Evolutionary conservation across 768 basidiomycete species (phyloP), one percentile per base, ranked within the genome.

Genomic region (Tephrocybe sp.): DNA sequence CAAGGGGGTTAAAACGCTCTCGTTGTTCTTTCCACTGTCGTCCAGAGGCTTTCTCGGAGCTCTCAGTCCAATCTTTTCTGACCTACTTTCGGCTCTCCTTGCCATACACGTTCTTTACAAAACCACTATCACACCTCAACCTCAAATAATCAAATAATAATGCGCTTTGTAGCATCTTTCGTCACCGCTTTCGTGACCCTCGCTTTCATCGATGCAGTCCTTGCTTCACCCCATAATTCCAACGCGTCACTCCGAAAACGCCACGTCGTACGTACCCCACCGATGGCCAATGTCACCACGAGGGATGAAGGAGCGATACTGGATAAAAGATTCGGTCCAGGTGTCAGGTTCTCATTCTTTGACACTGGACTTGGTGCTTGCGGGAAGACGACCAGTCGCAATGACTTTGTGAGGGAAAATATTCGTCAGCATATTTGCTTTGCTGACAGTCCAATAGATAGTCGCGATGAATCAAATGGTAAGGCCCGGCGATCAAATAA

Each of bases 351-450:
- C 53, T 65, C 70, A 8, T 68, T 58, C 50, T 72, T 62, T 55
- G 62, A 61, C 44, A 54, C 62, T 44, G 64, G 63, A 12, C 50
- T 76, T 62, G 80, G 80, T 36, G 78, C 80, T n/a, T 81, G 80
- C 55, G 80, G 80, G 6, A 24, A 62, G 18, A n/a, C 1, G 4
- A 81, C 69, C 57, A 34, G 42, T 1, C 28, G 64, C 10, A 63
- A 56, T 33, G 80, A 81, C 56, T 80, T 66, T 41, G 79, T 81
- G 49, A 55, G 79, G 80, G 49, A 55, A 73, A 63, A 14, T 14
- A 41, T 2, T 24, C 37, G 28, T 5, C 28, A 30, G 28, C 26
- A 44, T 10, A 26, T 46, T 26, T 4, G 11, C 34, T 15, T 15
- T 18, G 49, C 28, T 43, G 21, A 5, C 12, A 21, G 12, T 34